Percentiles rank a stretch among this genome's conserved stretches.
Evolutionary conservation across 805 yeast species (phyloP).

Genomic region (Wickerhamiella shivajii): DNA sequence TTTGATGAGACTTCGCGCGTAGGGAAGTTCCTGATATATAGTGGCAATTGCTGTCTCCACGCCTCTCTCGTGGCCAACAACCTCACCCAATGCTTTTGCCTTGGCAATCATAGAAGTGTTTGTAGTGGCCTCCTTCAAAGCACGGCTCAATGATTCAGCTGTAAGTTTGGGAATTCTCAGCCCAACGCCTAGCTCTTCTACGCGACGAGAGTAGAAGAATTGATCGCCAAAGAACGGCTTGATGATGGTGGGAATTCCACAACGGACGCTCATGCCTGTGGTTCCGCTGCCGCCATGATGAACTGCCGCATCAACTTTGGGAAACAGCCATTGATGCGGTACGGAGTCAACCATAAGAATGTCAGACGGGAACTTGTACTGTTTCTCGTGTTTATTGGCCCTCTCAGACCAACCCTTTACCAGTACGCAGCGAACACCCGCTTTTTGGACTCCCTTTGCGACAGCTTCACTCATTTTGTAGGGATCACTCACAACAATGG

Average conservation of each 20-base stretch:
- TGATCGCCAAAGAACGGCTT: constrained; percentile 97
- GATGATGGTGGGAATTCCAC: constrained; percentile 78
- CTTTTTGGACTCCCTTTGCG: constrained; percentile 58
- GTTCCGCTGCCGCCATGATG: constrained; percentile 98
- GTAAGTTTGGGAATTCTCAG: constrained; percentile 54
- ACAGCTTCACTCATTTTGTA: constrained; percentile 62
- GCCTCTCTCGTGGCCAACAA: constrained; percentile 64
- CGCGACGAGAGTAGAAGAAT: constrained; percentile 74
- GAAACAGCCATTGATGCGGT: constrained; percentile 93
- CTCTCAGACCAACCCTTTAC: constrained; percentile 95
- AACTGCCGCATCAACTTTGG: constrained; percentile 80
- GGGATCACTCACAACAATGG: constrained; percentile 82
- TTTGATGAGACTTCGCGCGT: constrained; percentile 31
- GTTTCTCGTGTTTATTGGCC: constrained; percentile 26
- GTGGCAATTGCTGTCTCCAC: constrained; percentile 59
- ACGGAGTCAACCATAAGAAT: constrained; percentile 56
- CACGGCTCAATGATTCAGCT: constrained; percentile 45
- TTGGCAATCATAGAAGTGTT: constrained; percentile 51
- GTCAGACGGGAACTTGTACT: constrained; percentile 36
- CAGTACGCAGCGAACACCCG: constrained; percentile 74
- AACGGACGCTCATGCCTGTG: constrained; percentile 78
- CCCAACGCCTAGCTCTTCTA: constrained; percentile 84
- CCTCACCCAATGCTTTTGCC: constrained; percentile 48
- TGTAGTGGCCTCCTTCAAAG: constrained; percentile 52
- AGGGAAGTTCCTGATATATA: constrained; percentile 68